Base-by-base conservation (phyloP, 1,284 basidiomycete genomes). In the Wallemia mellicola region DNA sequence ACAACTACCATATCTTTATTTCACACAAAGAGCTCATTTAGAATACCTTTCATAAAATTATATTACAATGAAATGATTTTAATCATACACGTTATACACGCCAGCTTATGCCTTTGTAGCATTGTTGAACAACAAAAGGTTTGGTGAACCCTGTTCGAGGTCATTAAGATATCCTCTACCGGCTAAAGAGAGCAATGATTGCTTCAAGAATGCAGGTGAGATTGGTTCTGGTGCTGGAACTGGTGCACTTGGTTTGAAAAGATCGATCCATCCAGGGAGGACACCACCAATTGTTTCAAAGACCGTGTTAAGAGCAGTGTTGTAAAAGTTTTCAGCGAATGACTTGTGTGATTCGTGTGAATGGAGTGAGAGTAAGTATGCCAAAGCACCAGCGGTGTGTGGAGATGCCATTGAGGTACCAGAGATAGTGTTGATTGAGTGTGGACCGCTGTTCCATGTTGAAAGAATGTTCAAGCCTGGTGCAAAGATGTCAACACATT, bases 91-190 rank as follows among this genome's bases (percentile, higher is more conserved):
- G n/a, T n/a, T n/a, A n/a, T n/a, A n/a, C n/a, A n/a, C n/a, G n/a
- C n/a, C n/a, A n/a, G n/a, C n/a, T n/a, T 48, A 48, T n/a, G 38
- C 38, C 9, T n/a, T 48, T 26, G 82, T 85, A n/a, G 78, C 82
- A 65, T 87, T 87, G 76, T 86, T 88, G 74, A 79, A 86, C 60
- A 83, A 76, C 66, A 87, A 73, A 65, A 80, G 65, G 73, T 88
- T 87, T 61, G 77, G 73, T 1, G 82, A 81, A 25, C 76, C 72
- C 2, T 64, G 63, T 1, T 78, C 78, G 14, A 81, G 66, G 54
- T 74, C 71, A 1, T 65, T 63, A 24, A 91, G 72, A 30, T 74
- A 62, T 61, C 71, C 77, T n/a, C 66, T 65, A 59, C 75, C 80
- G 24, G 81, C 73, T 17, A 91, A 73, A 22, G 70, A 72, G 60